phyloP scores from a whole-genome alignment of 2,329 filamentous ascomycete genomes.

The Penicillium janthinellum region DNA sequence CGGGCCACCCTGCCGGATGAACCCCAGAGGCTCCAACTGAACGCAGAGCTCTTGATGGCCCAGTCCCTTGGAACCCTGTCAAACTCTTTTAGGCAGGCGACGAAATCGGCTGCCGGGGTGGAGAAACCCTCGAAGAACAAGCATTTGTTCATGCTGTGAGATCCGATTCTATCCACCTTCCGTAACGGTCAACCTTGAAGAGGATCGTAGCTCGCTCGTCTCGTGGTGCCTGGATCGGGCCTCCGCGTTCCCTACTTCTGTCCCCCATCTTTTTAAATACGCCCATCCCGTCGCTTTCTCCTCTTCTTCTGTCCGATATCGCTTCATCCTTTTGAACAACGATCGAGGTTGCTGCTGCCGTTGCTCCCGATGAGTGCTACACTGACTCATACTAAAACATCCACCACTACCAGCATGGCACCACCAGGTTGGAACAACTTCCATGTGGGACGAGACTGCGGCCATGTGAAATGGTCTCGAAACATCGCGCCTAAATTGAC shows the following conservation, averaged over 20 bases:
- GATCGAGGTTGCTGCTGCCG: background rate
- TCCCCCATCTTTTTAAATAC: background rate
- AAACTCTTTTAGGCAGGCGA: conserved; percentile 29
- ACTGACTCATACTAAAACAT: conserved; percentile 13
- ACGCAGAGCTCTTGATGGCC: conserved; percentile 1
- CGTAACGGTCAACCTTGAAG: conserved; percentile 26
- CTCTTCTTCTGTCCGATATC: background rate
- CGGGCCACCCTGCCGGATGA: background rate
- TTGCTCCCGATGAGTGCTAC: conserved; percentile 18
- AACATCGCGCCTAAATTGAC: conserved; percentile 49
- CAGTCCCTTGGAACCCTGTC: conserved; percentile 19
- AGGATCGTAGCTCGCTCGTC: conserved; percentile 17
- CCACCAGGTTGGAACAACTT: conserved; percentile 29
- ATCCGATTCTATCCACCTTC: conserved; percentile 28
- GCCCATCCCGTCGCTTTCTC: background rate
- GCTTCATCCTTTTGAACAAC: background rate
- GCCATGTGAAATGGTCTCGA: conserved; percentile 55
- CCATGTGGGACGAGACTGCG: conserved; percentile 38
- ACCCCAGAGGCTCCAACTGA: conserved; percentile 15
- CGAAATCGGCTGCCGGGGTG: conserved; percentile 16
- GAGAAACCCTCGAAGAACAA: conserved; percentile 22
- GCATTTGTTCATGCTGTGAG: conserved; percentile 18
- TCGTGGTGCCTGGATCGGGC: conserved; percentile 9
- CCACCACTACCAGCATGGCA: conserved; percentile 15
- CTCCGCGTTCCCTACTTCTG: background rate